Evolutionary conservation across 164 flowering plant species (phyloP).

Genomic region (Protea cynaroides): DNA sequence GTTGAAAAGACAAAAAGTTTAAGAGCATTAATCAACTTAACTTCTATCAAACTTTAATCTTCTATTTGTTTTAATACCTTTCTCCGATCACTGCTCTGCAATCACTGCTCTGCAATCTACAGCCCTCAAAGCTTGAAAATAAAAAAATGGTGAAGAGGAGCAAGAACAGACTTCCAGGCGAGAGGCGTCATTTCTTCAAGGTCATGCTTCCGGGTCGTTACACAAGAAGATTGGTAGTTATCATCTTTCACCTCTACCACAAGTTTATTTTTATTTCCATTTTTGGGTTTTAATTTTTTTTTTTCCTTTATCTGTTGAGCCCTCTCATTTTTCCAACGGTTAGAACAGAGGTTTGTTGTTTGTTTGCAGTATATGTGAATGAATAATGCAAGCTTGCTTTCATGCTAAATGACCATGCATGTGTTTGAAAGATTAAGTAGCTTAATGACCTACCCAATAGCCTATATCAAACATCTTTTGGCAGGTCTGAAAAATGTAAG

Average conservation of each 20-base stretch:
- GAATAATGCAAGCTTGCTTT: no score
- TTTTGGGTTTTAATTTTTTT: background rate
- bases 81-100: no score
- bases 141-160: background rate
- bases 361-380: no score
- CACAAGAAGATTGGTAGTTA: background rate
- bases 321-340: background rate
- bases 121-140: background rate
- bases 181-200: constrained; percentile 8
- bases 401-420: background rate
- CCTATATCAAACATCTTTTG: no score
- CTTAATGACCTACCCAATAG: background rate
- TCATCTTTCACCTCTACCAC: background rate
- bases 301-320: no score
- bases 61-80: no score
- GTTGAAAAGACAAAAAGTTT: no score
- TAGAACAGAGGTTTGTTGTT: no score
- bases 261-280: background rate
- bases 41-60: no score
- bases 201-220: background rate
- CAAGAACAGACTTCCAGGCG: background rate
- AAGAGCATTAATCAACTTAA: no score
- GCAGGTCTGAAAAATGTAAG: no score
- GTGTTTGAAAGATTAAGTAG: background rate
- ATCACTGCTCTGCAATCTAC: background rate